Percentiles rank a stretch among this genome's conserved stretches.
phyloP scores from a whole-genome alignment of 176 grass and related monocot genomes.

The Oryza glaberrima region DNA sequence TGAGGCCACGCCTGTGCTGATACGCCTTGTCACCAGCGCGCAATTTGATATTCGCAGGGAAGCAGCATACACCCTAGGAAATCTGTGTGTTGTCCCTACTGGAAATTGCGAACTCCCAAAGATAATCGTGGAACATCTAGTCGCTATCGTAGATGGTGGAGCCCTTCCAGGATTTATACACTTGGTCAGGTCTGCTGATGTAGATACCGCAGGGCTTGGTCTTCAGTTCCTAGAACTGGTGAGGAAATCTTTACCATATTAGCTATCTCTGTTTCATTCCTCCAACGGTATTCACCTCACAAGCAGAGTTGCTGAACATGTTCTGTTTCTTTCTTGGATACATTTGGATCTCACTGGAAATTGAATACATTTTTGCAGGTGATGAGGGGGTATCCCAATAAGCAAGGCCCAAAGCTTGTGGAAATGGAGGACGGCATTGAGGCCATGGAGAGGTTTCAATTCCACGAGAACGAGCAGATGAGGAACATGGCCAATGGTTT shows the following conservation, averaged over 20 bases:
- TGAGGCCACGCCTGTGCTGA: conserved; percentile 60
- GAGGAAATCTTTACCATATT: not conserved
- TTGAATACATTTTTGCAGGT: conserved; percentile 52
- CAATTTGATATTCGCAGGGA: conserved; percentile 93
- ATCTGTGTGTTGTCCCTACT: conserved; percentile 77
- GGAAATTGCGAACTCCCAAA: conserved; percentile 48
- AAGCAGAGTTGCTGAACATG: not conserved
- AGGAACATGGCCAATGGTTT: conserved; percentile 90
- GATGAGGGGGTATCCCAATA: conserved; percentile 85
- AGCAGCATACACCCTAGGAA: conserved; percentile 82
- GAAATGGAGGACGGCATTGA: conserved; percentile 87
- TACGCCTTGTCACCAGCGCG: conserved; percentile 59
- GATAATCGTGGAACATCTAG: conserved; percentile 67
- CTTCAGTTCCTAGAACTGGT: conserved; percentile 98
- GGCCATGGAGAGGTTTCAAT: conserved; percentile 97
- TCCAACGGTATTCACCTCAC: not conserved
- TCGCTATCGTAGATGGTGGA: conserved; percentile 65
- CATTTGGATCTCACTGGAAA: not conserved
- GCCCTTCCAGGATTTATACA: conserved; percentile 79
- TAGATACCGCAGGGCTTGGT: conserved; percentile 81
- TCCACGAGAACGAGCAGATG: conserved; percentile 93
- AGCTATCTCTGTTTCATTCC: not conserved
- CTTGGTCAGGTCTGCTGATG: conserved; percentile 84
- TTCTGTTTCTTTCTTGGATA: not conserved
- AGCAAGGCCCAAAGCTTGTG: conserved; percentile 77